Conservation (phyloP, 1,284 basidiomycete species). For the Schizophyllum commune region DNA sequence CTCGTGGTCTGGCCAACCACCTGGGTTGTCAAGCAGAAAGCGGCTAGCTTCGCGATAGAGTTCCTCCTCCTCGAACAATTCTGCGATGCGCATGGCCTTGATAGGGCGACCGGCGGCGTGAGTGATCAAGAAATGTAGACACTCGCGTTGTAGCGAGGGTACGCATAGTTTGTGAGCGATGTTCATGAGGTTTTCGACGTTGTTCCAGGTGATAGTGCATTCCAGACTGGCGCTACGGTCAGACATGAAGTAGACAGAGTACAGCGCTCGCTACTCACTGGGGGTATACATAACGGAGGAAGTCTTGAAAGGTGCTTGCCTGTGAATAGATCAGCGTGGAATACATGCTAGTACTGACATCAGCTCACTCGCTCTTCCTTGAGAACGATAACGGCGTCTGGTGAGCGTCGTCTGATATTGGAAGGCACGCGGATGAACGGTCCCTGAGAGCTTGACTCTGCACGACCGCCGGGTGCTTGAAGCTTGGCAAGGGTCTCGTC, state of each 20-base stretch:
- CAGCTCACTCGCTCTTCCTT: constrained; percentile 67
- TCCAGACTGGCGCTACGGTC: constrained; percentile 49
- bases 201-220: constrained; percentile 90
- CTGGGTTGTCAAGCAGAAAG: constrained; percentile 86
- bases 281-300: constrained; percentile 80
- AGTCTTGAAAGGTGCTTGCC: constrained; percentile 79
- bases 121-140: constrained; percentile 79
- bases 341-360: neutral
- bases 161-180: constrained; percentile 82
- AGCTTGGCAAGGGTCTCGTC: constrained; percentile 41
- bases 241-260: neutral
- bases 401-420: constrained; percentile 34
- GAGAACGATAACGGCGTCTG: constrained; percentile 73
- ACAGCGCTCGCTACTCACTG: constrained; percentile 41
- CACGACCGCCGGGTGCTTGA: constrained; percentile 18
- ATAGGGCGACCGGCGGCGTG: constrained; percentile 88
- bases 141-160: constrained; percentile 71
- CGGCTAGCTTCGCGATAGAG: constrained; percentile 84
- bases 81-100: constrained; percentile 85
- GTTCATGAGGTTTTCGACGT: constrained; percentile 83
- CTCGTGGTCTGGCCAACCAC: constrained; percentile 78
- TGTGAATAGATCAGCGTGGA: constrained; percentile 17
- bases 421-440: constrained; percentile 23
- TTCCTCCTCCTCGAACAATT: constrained; percentile 80
- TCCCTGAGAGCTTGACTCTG: neutral